A percentile compares a stretch with the other conserved stretches of the same genome.
Conservation (phyloP, 768 basidiomycete genomes). For the Hirschioporus abietinus region DNA sequence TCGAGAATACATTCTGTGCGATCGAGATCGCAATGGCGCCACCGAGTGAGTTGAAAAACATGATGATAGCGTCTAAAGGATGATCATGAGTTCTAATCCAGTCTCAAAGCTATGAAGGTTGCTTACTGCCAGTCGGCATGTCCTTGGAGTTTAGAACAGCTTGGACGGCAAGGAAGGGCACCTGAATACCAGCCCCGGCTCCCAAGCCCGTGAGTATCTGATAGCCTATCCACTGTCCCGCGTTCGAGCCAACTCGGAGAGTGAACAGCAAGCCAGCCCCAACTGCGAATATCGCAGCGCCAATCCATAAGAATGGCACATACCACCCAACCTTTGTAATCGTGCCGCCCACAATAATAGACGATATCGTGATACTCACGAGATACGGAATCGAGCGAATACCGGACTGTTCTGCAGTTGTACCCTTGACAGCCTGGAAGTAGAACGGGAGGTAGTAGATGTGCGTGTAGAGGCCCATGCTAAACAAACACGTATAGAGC, state of each 20-base stretch:
- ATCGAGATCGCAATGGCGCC: conserved; percentile 18
- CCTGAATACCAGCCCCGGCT: conserved; percentile 26
- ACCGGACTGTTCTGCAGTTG: conserved; percentile 25
- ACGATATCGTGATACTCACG: conserved; percentile 16
- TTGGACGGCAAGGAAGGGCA: conserved; percentile 22
- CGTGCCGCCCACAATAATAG: conserved; percentile 21
- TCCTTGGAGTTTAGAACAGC: conserved; percentile 14
- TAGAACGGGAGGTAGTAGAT: conserved; percentile 19
- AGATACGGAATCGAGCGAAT: conserved; percentile 29
- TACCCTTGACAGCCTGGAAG: conserved; percentile 26
- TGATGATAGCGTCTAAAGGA: conserved; percentile 25
- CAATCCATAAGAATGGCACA: conserved; percentile 30
- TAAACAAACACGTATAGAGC: not conserved
- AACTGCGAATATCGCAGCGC: conserved; percentile 23
- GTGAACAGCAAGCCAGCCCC: conserved; percentile 14
- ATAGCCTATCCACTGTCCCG: conserved; percentile 7
- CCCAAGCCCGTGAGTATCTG: conserved; percentile 9
- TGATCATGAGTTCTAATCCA: conserved; percentile 3
- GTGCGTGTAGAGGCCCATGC: conserved; percentile 3
- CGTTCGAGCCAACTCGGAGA: conserved; percentile 5
- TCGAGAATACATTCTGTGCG: conserved; percentile 11
- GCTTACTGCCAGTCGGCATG: conserved; percentile 4
- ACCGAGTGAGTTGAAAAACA: conserved; percentile 23
- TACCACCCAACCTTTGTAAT: conserved; percentile 27
- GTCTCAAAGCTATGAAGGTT: not conserved